Percentiles rank a stretch among this genome's conserved stretches.
Conservation (phyloP, 2,329 filamentous ascomycete species). For the Canariomyces notabilis region DNA sequence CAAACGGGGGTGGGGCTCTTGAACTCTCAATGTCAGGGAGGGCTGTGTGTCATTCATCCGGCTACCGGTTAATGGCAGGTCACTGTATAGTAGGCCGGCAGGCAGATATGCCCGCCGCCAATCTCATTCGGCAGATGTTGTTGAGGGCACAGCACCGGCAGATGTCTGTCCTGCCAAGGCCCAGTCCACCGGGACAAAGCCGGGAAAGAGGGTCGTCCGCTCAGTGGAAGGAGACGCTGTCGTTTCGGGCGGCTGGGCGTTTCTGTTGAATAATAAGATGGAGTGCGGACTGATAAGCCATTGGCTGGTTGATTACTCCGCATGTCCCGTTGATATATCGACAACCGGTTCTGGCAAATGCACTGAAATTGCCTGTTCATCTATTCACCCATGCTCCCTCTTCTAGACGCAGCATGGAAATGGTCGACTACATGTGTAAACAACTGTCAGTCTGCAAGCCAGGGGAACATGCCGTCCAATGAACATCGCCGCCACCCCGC, state of each 20-base stretch:
- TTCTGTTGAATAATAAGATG: background rate
- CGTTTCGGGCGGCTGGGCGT: conserved; percentile 1
- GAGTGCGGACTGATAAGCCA: background rate
- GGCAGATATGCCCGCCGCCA: conserved; percentile 9
- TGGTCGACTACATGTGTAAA: conserved; percentile 1
- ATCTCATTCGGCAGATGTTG: conserved; percentile 13
- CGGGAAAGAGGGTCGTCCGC: background rate
- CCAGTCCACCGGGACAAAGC: background rate
- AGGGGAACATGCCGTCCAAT: background rate
- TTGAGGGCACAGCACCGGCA: conserved; percentile 1
- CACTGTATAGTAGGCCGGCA: background rate
- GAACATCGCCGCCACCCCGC: conserved; percentile 4
- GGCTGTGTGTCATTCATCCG: background rate
- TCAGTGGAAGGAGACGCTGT: background rate
- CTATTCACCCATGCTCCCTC: conserved; percentile 3
- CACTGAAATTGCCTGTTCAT: background rate
- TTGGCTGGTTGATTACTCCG: background rate
- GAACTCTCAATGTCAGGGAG: conserved; percentile 1
- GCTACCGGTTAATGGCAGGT: conserved; percentile 9
- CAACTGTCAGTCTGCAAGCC: background rate
- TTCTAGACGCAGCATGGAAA: conserved; percentile 3
- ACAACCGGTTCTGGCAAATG: background rate
- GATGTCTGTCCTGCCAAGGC: conserved; percentile 9
- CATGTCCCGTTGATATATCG: background rate
- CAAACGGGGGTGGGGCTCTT: background rate